Conservation (phyloP, 768 basidiomycete species). For the Suillus plorans region DNA sequence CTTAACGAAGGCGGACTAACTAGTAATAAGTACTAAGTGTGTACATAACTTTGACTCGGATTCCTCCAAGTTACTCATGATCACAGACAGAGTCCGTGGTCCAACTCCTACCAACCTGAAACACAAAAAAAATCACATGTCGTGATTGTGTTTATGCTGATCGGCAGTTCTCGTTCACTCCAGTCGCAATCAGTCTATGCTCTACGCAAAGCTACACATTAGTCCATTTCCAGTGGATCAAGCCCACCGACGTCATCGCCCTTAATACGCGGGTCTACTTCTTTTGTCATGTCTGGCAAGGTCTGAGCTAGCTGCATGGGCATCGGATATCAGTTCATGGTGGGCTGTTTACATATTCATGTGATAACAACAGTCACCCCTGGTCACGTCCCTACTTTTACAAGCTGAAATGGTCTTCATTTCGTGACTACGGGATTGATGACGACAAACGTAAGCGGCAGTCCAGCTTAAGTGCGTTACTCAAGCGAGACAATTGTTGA, state of each 20-base stretch:
- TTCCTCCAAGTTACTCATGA: neutral
- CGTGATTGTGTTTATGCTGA: neutral
- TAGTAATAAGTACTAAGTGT: neutral
- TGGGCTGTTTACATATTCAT: neutral
- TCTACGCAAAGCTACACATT: neutral
- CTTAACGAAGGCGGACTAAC: neutral
- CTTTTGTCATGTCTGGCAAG: neutral
- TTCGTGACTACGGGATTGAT: neutral
- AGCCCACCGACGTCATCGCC: neutral
- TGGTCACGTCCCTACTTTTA: neutral
- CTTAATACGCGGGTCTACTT: neutral
- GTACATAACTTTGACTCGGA: neutral
- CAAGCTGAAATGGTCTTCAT: neutral
- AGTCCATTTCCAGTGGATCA: neutral
- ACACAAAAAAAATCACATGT: neutral
- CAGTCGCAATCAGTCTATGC: neutral
- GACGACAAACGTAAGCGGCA: neutral
- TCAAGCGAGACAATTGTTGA: neutral
- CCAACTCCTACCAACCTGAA: neutral
- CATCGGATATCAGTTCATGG: neutral
- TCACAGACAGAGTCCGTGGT: neutral
- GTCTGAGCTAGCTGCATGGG: neutral
- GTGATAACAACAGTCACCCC: neutral
- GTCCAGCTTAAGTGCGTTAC: neutral
- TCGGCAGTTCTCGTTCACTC: neutral